Conservation (phyloP, 1,284 basidiomycete genomes). For the Exobasidium rhododendri region DNA sequence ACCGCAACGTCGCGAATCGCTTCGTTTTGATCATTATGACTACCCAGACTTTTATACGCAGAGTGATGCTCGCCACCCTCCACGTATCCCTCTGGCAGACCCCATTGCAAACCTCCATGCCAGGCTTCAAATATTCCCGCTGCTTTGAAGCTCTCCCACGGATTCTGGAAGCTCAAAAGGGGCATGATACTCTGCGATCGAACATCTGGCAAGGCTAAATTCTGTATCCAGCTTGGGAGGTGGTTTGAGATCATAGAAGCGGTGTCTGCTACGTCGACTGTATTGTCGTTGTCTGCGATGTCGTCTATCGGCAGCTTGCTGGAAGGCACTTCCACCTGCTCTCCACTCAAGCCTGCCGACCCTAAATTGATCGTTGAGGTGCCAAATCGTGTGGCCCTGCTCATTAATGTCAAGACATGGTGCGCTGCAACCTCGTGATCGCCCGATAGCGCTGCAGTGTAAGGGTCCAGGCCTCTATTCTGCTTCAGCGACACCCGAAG, state of each 20-base stretch:
- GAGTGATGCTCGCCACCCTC: conserved; percentile 24
- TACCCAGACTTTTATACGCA: conserved; percentile 15
- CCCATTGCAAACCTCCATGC: conserved; percentile 36
- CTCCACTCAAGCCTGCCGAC: background rate
- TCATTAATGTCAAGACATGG: conserved; percentile 5
- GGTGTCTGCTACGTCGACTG: background rate
- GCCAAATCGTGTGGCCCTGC: conserved; percentile 5
- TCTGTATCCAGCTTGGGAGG: background rate
- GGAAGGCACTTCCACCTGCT: background rate
- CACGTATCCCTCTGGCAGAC: conserved; percentile 34
- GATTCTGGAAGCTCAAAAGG: conserved; percentile 30
- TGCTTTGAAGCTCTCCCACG: conserved; percentile 37
- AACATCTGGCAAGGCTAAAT: background rate
- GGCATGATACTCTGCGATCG: conserved; percentile 22
- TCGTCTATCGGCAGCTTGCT: too few relatives aligned
- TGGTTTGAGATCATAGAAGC: background rate
- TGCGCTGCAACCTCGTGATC: conserved; percentile 8
- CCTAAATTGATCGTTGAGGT: background rate
- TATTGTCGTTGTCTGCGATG: too few relatives aligned
- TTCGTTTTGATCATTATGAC: conserved; percentile 18
- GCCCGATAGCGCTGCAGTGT: conserved; percentile 6
- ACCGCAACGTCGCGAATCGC: conserved; percentile 5
- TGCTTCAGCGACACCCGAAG: background rate
- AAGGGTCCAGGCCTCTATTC: conserved; percentile 3
- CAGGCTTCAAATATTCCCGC: conserved; percentile 25